Evolutionary conservation across 345 rosid species (phyloP), one percentile per base, ranked within the genome.

Genomic region (Luvunga scandens): DNA sequence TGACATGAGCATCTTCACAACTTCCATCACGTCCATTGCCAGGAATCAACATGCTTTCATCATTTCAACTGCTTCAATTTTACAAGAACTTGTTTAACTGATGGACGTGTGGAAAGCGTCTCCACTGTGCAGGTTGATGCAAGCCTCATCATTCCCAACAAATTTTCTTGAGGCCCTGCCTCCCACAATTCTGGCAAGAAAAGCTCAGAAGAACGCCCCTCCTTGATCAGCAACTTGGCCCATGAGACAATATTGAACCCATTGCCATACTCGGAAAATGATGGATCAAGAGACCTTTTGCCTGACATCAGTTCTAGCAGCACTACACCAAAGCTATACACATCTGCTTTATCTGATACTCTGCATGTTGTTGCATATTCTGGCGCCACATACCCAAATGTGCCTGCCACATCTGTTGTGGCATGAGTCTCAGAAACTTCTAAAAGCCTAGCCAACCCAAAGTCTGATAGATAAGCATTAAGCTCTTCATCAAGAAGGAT

Each of bases 331-430:
- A 89, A 91, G 82, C 94, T 91, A 48, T 91, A 91, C 69, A 91
- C 94, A 87, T 91, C 94, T 33, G 94, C 88, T 83, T 89, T 91
- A 68, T 91, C 89, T 8, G 92, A 91, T 34, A 91, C 94, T 84
- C 94, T 78, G 80, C 94, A 89, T 5, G 94, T 91, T 36, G 90
- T 89, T 61, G 92, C 94, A 81, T 91, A 91, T 72, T 91, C 94
- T 22, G 94, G 94, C 53, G 94, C 94, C 38, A 91, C 94, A 75
- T 91, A 91, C 24, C 94, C 94, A 68, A 91, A 91, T 31, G 94
- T 91, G 60, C 94, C 94, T 31, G 90, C 92, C 42, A 91, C 94
- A 79, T 88, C 94, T 22, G 92, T 91, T 2, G 94, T 91, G 30
- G 90, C 92, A 60, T 91, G 94, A 2, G 94, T 91, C 85, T 87